Evolutionary conservation across 257 asterid species (phyloP).

Genomic region (Scutellaria minor): DNA sequence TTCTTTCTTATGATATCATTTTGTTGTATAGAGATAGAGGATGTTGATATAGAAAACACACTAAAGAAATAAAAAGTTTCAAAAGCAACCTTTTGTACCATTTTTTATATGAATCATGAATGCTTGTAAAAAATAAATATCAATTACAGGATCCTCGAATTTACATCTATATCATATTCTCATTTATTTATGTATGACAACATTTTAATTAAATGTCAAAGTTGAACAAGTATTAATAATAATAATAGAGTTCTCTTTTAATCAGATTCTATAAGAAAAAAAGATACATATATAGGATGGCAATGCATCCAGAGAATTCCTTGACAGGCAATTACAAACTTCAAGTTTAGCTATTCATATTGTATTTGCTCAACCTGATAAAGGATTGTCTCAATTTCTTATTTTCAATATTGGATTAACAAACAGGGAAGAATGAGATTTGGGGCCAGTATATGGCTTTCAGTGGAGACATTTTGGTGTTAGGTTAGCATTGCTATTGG

Average conservation of each 20-base stretch:
- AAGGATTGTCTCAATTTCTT: background rate
- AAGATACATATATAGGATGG: constrained; percentile 80
- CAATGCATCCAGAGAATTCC: constrained; percentile 79
- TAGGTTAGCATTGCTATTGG: constrained; percentile 45
- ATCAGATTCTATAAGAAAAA: constrained; percentile 68
- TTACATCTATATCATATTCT: background rate
- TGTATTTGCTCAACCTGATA: constrained; percentile 32
- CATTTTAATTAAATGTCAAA: background rate
- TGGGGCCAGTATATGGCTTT: constrained; percentile 83
- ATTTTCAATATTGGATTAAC: constrained; percentile 58
- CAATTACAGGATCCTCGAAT: no score
- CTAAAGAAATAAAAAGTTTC: no score
- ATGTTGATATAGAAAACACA: no score
- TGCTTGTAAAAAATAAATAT: no score
- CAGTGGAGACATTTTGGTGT: constrained; percentile 93
- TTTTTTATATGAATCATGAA: no score
- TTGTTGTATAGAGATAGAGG: no score
- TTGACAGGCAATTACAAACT: constrained; percentile 58
- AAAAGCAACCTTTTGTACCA: no score
- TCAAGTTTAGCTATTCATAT: constrained; percentile 6
- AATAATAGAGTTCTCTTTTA: constrained; percentile 24
- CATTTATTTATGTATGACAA: background rate
- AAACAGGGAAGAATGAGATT: constrained; percentile 73
- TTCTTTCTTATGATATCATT: no score
- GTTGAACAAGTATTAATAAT: background rate